Percentiles rank a stretch among this genome's conserved stretches.
Evolutionary conservation across 2,329 filamentous ascomycete species (phyloP).

Genomic region (Echinosphaeria canescens): DNA sequence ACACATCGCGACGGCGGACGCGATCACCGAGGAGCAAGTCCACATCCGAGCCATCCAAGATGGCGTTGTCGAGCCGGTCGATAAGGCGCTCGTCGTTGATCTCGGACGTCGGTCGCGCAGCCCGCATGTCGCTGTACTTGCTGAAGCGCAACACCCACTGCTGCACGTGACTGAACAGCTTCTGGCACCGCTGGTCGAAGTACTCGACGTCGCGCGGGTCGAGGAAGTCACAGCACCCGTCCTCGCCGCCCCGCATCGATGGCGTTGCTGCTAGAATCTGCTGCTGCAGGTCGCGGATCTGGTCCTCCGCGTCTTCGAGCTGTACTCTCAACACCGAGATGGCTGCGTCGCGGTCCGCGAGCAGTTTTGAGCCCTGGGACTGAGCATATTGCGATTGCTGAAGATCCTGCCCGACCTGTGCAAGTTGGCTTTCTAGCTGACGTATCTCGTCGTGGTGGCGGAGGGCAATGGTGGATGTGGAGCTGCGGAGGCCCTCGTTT

Average conservation of each 20-base stretch:
- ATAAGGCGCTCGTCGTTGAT: constrained; percentile 85
- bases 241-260: not conserved
- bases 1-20: constrained; percentile 73
- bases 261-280: constrained; percentile 33
- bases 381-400: too few relatives aligned
- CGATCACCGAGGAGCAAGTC: constrained; percentile 76
- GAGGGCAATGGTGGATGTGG: constrained; percentile 54
- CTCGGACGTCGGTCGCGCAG: constrained; percentile 65
- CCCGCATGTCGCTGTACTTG: constrained; percentile 85
- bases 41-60: constrained; percentile 86
- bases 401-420: not conserved
- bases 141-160: constrained; percentile 97
- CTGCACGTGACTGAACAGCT: constrained; percentile 87
- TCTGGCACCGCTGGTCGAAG: constrained; percentile 84
- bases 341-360: constrained; percentile 66
- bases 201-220: constrained; percentile 75
- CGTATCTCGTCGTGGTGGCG: constrained; percentile 55
- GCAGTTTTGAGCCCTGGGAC: constrained; percentile 26
- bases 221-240: constrained; percentile 42
- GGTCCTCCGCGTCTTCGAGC: constrained; percentile 47
- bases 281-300: constrained; percentile 32
- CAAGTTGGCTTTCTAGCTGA: constrained; percentile 35
- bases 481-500: constrained; percentile 58
- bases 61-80: constrained; percentile 80
- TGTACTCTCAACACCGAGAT: constrained; percentile 59